A percentile compares a stretch with the other conserved stretches of the same genome.
Conservation (phyloP, 768 basidiomycete species). For the Exsudoporus frostii region DNA sequence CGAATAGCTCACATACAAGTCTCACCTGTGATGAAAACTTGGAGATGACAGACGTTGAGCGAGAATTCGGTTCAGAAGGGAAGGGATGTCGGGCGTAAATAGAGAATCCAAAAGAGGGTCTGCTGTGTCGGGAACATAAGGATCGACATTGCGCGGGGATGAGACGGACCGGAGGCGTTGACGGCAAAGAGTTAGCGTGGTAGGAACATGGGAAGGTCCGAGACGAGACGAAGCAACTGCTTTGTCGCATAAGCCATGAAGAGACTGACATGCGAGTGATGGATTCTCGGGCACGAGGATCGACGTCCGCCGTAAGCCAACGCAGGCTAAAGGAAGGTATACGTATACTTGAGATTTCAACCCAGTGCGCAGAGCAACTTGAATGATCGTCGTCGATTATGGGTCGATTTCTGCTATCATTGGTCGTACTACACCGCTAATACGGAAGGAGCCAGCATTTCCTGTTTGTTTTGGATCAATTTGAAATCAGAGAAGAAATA, state of each 20-base stretch:
- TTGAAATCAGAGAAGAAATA: constrained; percentile 35
- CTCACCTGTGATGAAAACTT: constrained; percentile 39
- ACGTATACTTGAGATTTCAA: constrained; percentile 4
- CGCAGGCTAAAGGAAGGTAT: constrained; percentile 37
- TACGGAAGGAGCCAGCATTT: constrained; percentile 40
- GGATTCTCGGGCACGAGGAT: constrained; percentile 52
- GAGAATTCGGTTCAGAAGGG: constrained; percentile 8
- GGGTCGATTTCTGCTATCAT: constrained; percentile 1
- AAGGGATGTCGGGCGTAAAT: constrained; percentile 36
- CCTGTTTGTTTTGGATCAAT: constrained; percentile 38
- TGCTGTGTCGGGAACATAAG: constrained; percentile 29
- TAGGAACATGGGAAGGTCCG: constrained; percentile 42
- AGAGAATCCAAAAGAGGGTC: constrained; percentile 33
- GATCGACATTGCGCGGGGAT: constrained; percentile 12
- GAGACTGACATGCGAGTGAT: constrained; percentile 36
- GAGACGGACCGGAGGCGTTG: constrained; percentile 12
- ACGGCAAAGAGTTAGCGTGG: too few relatives aligned
- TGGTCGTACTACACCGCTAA: constrained; percentile 5
- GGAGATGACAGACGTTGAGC: constrained; percentile 3
- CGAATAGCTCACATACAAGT: constrained; percentile 63
- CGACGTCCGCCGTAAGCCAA: constrained; percentile 39
- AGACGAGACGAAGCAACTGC: constrained; percentile 37
- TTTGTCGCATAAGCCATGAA: constrained; percentile 43
- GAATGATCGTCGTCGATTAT: neutral
- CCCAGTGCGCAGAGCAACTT: neutral